Conservation (phyloP, 2,329 filamentous ascomycete species). For the Xenosphaeropsis pyriputrescens region DNA sequence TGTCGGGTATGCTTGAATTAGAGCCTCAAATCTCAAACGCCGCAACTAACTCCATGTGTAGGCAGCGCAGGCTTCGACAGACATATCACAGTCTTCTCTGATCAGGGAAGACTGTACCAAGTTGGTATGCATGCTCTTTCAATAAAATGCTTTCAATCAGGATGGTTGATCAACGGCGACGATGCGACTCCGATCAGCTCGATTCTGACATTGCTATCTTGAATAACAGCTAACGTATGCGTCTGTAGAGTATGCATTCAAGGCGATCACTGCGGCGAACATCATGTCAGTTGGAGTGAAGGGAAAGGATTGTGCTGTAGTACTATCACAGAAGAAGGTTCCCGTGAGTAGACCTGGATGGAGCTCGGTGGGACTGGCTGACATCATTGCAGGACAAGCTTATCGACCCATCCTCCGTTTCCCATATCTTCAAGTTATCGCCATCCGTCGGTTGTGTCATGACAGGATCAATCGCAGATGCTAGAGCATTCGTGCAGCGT, state of each 20-base stretch:
- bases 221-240: neutral
- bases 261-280: constrained; percentile 97
- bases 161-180: too few species aligned
- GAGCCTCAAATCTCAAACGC: too few species aligned
- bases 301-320: constrained; percentile 93
- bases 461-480: constrained; percentile 97
- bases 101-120: constrained; percentile 97
- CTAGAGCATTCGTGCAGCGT: constrained; percentile 80
- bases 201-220: constrained; percentile 1
- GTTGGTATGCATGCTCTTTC: constrained; percentile 61
- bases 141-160: too few species aligned
- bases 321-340: constrained; percentile 98
- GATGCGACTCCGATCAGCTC: neutral
- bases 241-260: constrained; percentile 92
- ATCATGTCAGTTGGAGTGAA: constrained; percentile 95
- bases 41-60: constrained; percentile 20
- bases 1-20: too few species aligned
- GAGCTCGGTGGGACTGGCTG: constrained; percentile 6
- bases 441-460: constrained; percentile 95
- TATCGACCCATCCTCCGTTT: constrained; percentile 92
- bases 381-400: constrained; percentile 68
- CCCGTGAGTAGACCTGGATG: constrained; percentile 49
- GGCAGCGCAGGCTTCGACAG: constrained; percentile 87
- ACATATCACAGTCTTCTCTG: constrained; percentile 99
- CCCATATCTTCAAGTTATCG: constrained; percentile 94